phyloP scores from a whole-genome alignment of 129 eudicot species.

The Artemisia argyi region DNA sequence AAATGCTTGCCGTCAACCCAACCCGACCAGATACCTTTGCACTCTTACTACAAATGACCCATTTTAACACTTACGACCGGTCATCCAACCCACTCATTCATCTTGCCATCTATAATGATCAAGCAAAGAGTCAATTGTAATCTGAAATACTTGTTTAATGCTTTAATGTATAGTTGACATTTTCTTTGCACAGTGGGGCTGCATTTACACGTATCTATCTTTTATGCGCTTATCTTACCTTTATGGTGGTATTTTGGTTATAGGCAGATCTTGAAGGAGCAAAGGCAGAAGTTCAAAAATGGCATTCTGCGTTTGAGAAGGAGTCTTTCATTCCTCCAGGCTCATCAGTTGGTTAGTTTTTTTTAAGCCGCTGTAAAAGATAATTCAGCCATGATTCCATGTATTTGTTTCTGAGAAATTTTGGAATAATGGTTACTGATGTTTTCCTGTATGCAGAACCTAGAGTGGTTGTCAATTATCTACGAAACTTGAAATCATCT shows the following conservation, averaged over 20 bases:
- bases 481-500: conserved; percentile 72
- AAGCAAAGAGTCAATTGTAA: conserved; percentile 20
- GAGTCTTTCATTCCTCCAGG: conserved; percentile 65
- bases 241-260: conserved; percentile 6
- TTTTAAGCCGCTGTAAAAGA: conserved; percentile 2
- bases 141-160: neutral
- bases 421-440: neutral
- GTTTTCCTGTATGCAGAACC: conserved; percentile 54
- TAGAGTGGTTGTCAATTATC: conserved; percentile 61
- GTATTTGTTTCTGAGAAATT: neutral
- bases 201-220: neutral
- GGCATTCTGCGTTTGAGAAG: conserved; percentile 84
- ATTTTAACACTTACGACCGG: no score
- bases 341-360: conserved; percentile 56
- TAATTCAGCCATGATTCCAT: neutral
- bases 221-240: conserved; percentile 12
- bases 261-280: conserved; percentile 82
- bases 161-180: no score
- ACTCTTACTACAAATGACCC: conserved; percentile 5
- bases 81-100: no score
- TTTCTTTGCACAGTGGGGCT: neutral
- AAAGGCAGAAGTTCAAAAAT: conserved; percentile 79
- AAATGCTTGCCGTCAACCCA: no score
- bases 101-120: conserved; percentile 4
- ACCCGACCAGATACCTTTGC: neutral